phyloP scores from a whole-genome alignment of 257 asterid species.

The Scutellaria baicalensis region DNA sequence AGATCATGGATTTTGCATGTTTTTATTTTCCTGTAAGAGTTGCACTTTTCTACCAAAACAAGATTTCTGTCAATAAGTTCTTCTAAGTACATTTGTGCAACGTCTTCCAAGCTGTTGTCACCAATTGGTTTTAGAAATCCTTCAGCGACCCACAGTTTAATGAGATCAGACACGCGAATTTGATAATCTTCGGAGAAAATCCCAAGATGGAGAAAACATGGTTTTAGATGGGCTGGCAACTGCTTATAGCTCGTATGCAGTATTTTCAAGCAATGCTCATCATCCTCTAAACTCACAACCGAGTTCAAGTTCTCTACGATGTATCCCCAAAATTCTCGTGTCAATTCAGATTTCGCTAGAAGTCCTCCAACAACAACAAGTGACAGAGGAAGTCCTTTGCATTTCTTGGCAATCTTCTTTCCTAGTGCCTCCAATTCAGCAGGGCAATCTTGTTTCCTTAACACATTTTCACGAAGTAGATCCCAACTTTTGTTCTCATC shows the following conservation, averaged over 20 bases:
- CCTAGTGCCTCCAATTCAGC: slow-evolving; percentile 2
- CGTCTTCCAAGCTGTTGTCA: slow-evolving; percentile 5
- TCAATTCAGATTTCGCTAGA: neutral
- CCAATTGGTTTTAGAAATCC: slow-evolving; percentile 12
- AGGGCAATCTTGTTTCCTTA: neutral
- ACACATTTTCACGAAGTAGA: neutral
- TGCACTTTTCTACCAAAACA: neutral
- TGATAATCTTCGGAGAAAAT: neutral
- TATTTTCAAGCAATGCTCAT: neutral
- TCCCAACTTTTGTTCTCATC: slow-evolving; percentile 5
- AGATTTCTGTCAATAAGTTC: slow-evolving; percentile 15
- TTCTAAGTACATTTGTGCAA: neutral
- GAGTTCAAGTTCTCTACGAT: slow-evolving; percentile 1
- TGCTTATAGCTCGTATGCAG: neutral
- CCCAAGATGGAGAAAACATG: slow-evolving; percentile 11
- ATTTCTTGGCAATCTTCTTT: neutral
- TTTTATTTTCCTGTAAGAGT: neutral
- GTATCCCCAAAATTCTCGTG: neutral
- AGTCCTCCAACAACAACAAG: slow-evolving; percentile 10
- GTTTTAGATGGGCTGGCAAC: neutral
- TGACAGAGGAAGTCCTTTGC: slow-evolving; percentile 19
- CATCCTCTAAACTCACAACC: neutral
- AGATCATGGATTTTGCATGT: slow-evolving; percentile 13
- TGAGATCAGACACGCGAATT: neutral
- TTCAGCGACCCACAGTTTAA: slow-evolving; percentile 10